These are phyloP conservation scores for Wickerhamomyces pijperi DNA, from an alignment of 805 yeast genomes.

Conservation along the genomic window DNA sequence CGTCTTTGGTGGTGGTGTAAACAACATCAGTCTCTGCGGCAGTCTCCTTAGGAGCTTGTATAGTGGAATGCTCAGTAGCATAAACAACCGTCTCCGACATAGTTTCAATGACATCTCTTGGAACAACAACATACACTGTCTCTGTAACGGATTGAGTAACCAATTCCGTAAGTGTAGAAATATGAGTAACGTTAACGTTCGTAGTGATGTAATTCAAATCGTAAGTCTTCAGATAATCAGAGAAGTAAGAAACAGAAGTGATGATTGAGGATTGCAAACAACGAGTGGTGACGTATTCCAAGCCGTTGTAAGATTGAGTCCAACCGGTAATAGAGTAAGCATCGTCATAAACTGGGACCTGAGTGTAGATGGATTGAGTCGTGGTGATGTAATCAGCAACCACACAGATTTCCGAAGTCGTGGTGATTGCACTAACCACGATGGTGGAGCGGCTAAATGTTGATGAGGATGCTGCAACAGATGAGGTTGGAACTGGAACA, in stretches of 20 bases:
- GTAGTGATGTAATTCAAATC: conserved; percentile 14
- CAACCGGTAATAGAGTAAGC: conserved; percentile 15
- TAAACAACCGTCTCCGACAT: neutral
- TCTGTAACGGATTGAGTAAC: conserved; percentile 14
- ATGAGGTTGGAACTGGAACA: neutral
- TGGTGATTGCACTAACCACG: conserved; percentile 9
- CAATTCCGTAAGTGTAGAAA: conserved; percentile 12
- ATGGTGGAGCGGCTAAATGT: neutral
- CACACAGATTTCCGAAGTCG: conserved; percentile 12
- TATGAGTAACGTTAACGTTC: conserved; percentile 12
- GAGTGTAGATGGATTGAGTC: conserved; percentile 12
- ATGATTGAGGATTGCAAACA: conserved; percentile 13
- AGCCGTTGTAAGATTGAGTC: conserved; percentile 8
- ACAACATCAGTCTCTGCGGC: neutral
- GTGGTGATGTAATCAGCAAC: conserved; percentile 16
- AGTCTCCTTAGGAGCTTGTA: neutral
- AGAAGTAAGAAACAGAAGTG: conserved; percentile 10
- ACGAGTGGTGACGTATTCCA: conserved; percentile 11
- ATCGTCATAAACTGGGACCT: conserved; percentile 12
- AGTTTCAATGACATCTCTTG: conserved; percentile 1
- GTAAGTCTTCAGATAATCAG: conserved; percentile 10
- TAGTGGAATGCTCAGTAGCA: neutral
- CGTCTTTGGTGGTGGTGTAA: neutral
- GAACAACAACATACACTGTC: conserved; percentile 9
- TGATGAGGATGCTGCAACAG: neutral